Evolutionary conservation across 768 basidiomycete genomes (phyloP).

Genomic region (Sporobolomyces phaffii): DNA sequence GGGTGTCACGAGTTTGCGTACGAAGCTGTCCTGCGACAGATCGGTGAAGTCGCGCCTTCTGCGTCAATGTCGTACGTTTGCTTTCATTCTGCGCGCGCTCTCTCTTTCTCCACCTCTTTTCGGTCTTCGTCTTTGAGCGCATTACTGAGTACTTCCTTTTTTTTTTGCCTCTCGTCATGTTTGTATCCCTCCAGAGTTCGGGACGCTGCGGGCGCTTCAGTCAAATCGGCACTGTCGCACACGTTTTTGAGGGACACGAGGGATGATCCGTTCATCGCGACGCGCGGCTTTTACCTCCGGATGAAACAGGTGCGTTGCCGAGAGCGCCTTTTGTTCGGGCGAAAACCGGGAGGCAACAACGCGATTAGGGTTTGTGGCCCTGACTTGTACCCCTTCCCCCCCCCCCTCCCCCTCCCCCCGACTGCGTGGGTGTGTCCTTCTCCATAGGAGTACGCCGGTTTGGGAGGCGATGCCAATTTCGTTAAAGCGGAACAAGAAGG

Average conservation of each 20-base stretch:
- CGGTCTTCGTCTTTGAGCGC: neutral
- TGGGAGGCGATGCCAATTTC: conserved; percentile 72
- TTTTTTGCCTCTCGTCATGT: conserved; percentile 19
- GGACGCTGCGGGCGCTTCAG: conserved; percentile 67
- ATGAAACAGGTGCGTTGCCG: conserved; percentile 50
- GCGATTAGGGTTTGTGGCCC: no score
- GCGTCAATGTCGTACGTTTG: conserved; percentile 76
- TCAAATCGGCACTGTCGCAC: conserved; percentile 80
- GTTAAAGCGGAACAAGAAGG: conserved; percentile 66
- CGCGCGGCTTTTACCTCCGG: conserved; percentile 60
- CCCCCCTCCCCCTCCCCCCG: no score
- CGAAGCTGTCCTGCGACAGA: conserved; percentile 70
- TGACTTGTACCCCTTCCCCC: no score
- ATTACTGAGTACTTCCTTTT: conserved; percentile 3
- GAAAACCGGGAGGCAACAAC: no score
- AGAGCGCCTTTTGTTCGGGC: neutral
- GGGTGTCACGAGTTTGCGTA: conserved; percentile 71
- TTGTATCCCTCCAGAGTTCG: no score
- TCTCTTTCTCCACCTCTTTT: neutral
- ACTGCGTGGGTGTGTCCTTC: no score
- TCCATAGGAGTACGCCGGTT: conserved; percentile 58
- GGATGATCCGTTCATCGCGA: conserved; percentile 61
- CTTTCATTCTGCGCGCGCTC: neutral
- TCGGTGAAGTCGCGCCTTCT: conserved; percentile 62
- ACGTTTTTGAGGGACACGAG: conserved; percentile 69